Evolutionary conservation across 1,284 basidiomycete genomes (phyloP).

Genomic region (Cystobasidium slooffiae): DNA sequence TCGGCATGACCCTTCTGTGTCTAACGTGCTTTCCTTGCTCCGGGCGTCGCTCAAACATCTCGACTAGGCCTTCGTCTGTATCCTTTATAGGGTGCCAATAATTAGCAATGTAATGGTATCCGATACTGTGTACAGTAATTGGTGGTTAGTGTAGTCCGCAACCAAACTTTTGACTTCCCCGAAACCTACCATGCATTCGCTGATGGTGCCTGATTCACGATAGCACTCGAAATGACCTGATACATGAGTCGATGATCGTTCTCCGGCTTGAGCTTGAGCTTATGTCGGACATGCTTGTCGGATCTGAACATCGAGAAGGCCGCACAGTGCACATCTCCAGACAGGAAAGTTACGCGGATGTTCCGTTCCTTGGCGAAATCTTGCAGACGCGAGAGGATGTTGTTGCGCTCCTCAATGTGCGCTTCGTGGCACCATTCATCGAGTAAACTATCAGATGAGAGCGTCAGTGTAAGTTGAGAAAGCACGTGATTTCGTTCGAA

Average conservation of each 20-base stretch:
- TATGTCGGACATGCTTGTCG: slow-evolving; percentile 27
- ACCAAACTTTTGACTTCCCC: too few species aligned
- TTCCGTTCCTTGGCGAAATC: slow-evolving; percentile 37
- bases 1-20: slow-evolving; percentile 42
- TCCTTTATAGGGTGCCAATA: slow-evolving; percentile 43
- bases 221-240: slow-evolving; percentile 44
- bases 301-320: slow-evolving; percentile 43
- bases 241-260: slow-evolving; percentile 45
- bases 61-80: slow-evolving; percentile 43
- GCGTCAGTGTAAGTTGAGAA: background rate
- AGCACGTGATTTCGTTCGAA: background rate
- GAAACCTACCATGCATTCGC: slow-evolving; percentile 40
- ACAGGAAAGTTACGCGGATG: slow-evolving; percentile 42
- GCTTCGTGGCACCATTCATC: slow-evolving; percentile 41
- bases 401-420: slow-evolving; percentile 44
- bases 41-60: slow-evolving; percentile 44
- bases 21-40: slow-evolving; percentile 45
- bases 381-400: slow-evolving; percentile 29
- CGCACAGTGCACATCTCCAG: slow-evolving; percentile 46
- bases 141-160: background rate
- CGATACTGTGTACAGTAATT: slow-evolving; percentile 19
- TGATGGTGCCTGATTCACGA: slow-evolving; percentile 45
- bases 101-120: slow-evolving; percentile 44
- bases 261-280: slow-evolving; percentile 29
- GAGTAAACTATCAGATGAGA: slow-evolving; percentile 15